phyloP scores from a whole-genome alignment of 306 rosid species.

The Ziziphus jujuba region DNA sequence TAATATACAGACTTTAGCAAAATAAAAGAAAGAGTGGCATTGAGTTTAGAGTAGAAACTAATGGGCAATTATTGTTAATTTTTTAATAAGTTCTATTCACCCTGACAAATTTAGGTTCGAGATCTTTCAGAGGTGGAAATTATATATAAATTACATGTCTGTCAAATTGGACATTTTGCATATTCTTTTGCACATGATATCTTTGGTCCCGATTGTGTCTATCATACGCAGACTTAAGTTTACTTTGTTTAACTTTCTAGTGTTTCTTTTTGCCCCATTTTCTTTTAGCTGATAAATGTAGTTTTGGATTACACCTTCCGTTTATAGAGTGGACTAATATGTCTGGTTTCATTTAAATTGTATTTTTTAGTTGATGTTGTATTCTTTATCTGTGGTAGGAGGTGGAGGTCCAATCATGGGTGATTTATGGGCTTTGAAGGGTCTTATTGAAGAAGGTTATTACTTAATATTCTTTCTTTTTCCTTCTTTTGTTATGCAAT shows the following conservation, averaged over 20 bases:
- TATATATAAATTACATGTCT: too few species aligned
- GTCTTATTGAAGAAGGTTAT: constrained; percentile 85
- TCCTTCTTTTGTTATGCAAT: neutral
- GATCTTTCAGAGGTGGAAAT: too few species aligned
- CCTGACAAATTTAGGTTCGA: too few species aligned
- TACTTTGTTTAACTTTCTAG: neutral
- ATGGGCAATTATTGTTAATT: too few species aligned
- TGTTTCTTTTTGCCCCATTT: neutral
- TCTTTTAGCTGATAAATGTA: neutral
- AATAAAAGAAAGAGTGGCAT: too few species aligned
- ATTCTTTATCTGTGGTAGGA: constrained; percentile 50
- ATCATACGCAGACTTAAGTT: too few species aligned
- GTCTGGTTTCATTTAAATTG: neutral
- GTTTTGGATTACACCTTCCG: neutral
- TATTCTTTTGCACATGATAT: too few species aligned
- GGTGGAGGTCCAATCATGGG: constrained; percentile 99
- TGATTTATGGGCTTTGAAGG: constrained; percentile 97
- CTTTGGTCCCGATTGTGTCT: too few species aligned
- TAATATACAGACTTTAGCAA: too few species aligned
- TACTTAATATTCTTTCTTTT: constrained; percentile 7
- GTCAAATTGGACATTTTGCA: too few species aligned
- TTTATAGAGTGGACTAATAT: neutral
- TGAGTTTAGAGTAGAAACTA: too few species aligned
- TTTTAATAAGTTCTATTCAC: too few species aligned
- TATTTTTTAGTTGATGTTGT: constrained; percentile 32